phyloP scores from a whole-genome alignment of 306 rosid genomes.

The Prunus campanulata region DNA sequence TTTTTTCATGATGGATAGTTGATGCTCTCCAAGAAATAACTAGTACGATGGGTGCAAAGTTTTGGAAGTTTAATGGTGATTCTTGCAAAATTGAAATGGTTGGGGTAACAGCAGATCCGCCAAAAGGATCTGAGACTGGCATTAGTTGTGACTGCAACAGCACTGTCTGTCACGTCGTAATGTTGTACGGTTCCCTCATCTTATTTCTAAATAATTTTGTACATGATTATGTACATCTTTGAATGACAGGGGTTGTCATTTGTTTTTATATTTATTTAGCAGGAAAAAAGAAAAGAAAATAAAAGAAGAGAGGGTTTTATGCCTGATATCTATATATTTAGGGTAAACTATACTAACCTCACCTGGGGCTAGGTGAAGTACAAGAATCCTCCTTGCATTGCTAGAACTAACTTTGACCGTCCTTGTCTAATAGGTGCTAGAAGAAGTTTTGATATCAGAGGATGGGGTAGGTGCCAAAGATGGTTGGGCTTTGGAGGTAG shows the following conservation, averaged over 20 bases:
- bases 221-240: not conserved
- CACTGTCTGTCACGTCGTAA: constrained; percentile 61
- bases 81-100: constrained; percentile 52
- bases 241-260: not conserved
- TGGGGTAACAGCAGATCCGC: constrained; percentile 48
- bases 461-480: not conserved
- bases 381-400: constrained; percentile 3
- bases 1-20: constrained; percentile 39
- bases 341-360: constrained; percentile 7
- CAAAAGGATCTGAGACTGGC: constrained; percentile 27
- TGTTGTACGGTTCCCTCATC: constrained; percentile 53
- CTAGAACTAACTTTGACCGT: not conserved
- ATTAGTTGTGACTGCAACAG: constrained; percentile 58
- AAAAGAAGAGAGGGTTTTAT: not conserved
- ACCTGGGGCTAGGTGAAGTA: not conserved
- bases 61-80: constrained; percentile 66
- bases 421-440: constrained; percentile 15
- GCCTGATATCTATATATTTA: not conserved
- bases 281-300: not conserved
- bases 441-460: constrained; percentile 9
- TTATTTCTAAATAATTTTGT: constrained; percentile 3
- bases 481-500: constrained; percentile 1
- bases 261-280: not conserved
- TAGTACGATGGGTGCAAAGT: constrained; percentile 57
- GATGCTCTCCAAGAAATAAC: constrained; percentile 69